Evolutionary conservation across 495 filamentous ascomycete species (phyloP), one percentile per base, ranked within the genome.

Genomic region (Collariella sp.): DNA sequence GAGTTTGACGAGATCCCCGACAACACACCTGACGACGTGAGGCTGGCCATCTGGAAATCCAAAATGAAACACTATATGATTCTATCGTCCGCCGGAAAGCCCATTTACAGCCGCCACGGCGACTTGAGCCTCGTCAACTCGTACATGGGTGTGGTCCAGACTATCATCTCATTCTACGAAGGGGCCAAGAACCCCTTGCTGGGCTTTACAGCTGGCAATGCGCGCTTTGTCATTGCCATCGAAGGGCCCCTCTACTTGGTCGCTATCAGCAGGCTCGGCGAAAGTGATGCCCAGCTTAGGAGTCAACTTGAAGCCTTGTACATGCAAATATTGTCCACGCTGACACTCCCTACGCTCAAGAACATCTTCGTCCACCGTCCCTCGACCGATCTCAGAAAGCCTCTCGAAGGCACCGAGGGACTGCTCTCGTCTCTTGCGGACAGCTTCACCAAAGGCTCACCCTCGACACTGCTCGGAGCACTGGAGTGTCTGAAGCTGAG

Each of bases 21-120:
- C 51, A 79, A 77, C 16, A 70, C 74, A 9, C 86, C 48, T 19
- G 61, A 73, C 79, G 86, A 87, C 42, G 60, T 83, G 41, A 73
- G 90, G 33, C 72, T 94, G 41, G 67, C 75, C 22, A 74, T 81
- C 54, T 95, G 87, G 88, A 89, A 88, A 65, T 78, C 85, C 19
- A 94, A 95, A 66, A 75, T 88, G 56, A 99, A 99, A 66, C 93
- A 99, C 68, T 99, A 93, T 64, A 76, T 99, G 60, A 95, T 99
- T 61, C 74, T 99, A 0, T 96, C 94, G 2, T 89, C 88, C 11
- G 93, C 94, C 29, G 94, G 94, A n/a, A 99, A 99, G 65, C 94
- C 94, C 5, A 91, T 99, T 35, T 99, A 89, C 69, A 96, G 88
- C 54, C 79, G 94, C 52, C 89, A 99, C 66, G 94, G 94, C 22